phyloP scores from a whole-genome alignment of 768 basidiomycete species.

The Lactifluus piperatus region DNA sequence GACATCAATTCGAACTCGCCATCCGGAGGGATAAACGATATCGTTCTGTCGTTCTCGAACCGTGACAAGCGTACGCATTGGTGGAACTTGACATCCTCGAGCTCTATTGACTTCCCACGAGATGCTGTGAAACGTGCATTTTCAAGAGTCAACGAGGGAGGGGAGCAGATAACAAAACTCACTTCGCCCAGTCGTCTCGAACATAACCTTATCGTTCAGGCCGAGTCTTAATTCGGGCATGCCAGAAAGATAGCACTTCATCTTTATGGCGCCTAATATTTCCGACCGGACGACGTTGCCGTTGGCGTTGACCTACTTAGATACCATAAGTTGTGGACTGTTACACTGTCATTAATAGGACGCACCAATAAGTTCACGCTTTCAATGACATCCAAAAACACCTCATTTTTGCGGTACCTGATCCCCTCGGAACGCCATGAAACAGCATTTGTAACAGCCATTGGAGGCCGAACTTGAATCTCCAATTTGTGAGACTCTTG shows the following conservation, averaged over 20 bases:
- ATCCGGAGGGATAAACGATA: conserved; percentile 98
- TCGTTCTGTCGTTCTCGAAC: conserved; percentile 98
- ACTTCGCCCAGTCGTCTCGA: conserved; percentile 95
- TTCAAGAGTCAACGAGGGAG: not conserved
- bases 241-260: conserved; percentile 99
- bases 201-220: conserved; percentile 99
- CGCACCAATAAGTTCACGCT: conserved; percentile 90
- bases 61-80: conserved; percentile 96
- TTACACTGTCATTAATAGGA: not conserved
- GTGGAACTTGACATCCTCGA: conserved; percentile 99
- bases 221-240: conserved; percentile 97
- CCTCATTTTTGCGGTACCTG: conserved; percentile 96
- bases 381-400: conserved; percentile 97
- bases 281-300: conserved; percentile 97
- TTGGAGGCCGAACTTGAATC: conserved; percentile 74
- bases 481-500: conserved; percentile 98
- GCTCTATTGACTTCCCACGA: conserved; percentile 96
- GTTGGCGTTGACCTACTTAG: conserved; percentile 79
- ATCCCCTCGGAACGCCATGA: conserved; percentile 98
- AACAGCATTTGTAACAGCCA: conserved; percentile 97
- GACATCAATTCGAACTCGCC: conserved; percentile 99
- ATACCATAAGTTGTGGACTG: not conserved
- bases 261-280: conserved; percentile 97
- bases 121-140: conserved; percentile 39
- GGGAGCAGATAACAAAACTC: conserved; percentile 33